Conservation (phyloP, 2,329 filamentous ascomycete genomes). For the Alternaria novae-zelandiae region DNA sequence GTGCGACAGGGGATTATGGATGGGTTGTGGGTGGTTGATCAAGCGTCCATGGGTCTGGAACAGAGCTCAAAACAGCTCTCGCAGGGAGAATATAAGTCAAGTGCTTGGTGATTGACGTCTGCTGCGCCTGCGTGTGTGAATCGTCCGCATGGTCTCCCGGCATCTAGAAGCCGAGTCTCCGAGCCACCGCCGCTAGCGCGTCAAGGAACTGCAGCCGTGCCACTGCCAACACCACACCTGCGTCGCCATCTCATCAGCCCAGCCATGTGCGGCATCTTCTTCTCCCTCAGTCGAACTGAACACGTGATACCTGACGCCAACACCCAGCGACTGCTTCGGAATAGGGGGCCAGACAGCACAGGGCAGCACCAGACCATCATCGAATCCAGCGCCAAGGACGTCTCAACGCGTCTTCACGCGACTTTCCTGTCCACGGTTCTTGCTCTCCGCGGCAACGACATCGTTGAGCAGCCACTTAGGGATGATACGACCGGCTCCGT, state of each 20-base stretch:
- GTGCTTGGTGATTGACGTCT: slow-evolving; percentile 15
- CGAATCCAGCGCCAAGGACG: background rate
- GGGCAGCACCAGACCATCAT: slow-evolving; percentile 25
- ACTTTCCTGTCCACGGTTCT: slow-evolving; percentile 86
- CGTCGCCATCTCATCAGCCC: slow-evolving; percentile 10
- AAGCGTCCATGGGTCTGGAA: slow-evolving; percentile 28
- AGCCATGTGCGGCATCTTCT: slow-evolving; percentile 58
- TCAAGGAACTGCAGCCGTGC: slow-evolving; percentile 1
- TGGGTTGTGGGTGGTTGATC: slow-evolving; percentile 7
- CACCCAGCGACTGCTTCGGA: slow-evolving; percentile 35
- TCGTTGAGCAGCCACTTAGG: slow-evolving; percentile 76
- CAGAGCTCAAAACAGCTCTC: slow-evolving; percentile 16
- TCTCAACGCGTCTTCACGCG: slow-evolving; percentile 43
- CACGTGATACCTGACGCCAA: slow-evolving; percentile 30
- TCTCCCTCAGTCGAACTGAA: slow-evolving; percentile 51
- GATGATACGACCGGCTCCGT: slow-evolving; percentile 65
- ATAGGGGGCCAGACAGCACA: slow-evolving; percentile 43
- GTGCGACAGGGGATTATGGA: slow-evolving; percentile 18
- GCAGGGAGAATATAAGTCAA: slow-evolving; percentile 4
- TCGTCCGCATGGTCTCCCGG: slow-evolving; percentile 28
- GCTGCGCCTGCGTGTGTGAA: slow-evolving; percentile 16
- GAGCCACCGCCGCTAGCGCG: slow-evolving; percentile 13
- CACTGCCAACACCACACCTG: slow-evolving; percentile 9
- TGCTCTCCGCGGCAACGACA: slow-evolving; percentile 77
- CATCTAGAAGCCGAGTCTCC: slow-evolving; percentile 27